Evolutionary conservation across 192 early-diverging fungal genomes (phyloP), one percentile per base, ranked within the genome.

Genomic region (Funneliformis geosporum): DNA sequence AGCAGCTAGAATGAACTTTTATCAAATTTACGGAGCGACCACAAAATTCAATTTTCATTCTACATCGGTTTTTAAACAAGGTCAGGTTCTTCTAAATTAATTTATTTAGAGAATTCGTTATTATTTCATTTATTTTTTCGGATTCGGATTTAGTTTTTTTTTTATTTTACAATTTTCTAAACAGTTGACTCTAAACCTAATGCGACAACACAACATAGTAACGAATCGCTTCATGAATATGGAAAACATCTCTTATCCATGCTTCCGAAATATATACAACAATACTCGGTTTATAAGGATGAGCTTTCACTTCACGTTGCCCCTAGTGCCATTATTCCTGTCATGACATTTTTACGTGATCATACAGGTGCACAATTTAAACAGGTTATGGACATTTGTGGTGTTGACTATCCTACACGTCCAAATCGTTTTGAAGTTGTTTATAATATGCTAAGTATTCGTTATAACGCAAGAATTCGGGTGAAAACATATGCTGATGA

Each of bases 401-500:
- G 92, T 44, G 94, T 94, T 16, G 98, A 99, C 82, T 98, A 92
- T 84, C 98, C 98, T 33, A 90, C 94, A 62, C 89, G 94, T 70
- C 81, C 89, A 23, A 96, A 99, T 88, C 93, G 98, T 46, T 99
- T 99, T 79, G 98, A 99, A 83, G 90, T 99, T 50, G 96, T 99
- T 27, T 97, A 99, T 88, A 92, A 98, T 82, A 84, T 98, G 42
- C 88, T 98, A 39, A 93, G 92, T 16, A 76, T 98, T 46, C 87
- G 91, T 66, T 95, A 92, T 89, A 98, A 98, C 87, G 87, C 93
- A 18, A 95, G 98, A 61, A 94, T 99, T 87, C 92, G 96, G 68
- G 94, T 99, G 79, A 99, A 99, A 88, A 99, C 98, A 23, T 98
- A 98, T 81, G 92, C 94, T 16, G 94, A 91, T 75, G 98, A 99